A percentile compares a stretch with the other conserved stretches of the same genome.
Conservation (phyloP, 2,329 filamentous ascomycete species). For the Verticillium isaacii region DNA sequence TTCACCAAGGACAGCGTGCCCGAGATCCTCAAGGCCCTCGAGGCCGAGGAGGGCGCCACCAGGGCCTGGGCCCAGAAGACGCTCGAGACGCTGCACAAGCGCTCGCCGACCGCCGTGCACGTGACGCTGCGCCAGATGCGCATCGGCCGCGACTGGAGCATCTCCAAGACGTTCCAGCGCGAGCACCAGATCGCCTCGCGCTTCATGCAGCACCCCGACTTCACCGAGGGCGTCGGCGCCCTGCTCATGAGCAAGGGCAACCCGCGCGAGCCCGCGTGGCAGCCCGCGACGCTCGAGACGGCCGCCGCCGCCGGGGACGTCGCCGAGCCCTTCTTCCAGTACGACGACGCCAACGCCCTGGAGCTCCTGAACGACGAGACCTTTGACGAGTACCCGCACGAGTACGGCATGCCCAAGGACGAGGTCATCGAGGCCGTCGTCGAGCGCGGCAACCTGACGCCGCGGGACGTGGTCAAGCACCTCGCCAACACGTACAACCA, state of each 20-base stretch:
- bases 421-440: conserved; percentile 46
- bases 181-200: conserved; percentile 79
- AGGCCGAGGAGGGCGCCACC: conserved; percentile 46
- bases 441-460: conserved; percentile 30
- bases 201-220: conserved; percentile 92
- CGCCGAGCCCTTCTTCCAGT: conserved; percentile 63
- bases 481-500: conserved; percentile 55
- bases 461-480: conserved; percentile 56
- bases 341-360: conserved; percentile 39
- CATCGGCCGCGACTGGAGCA: conserved; percentile 69
- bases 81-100: conserved; percentile 65
- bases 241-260: conserved; percentile 64
- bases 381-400: conserved; percentile 67
- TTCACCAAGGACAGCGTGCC: conserved; percentile 64
- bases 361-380: conserved; percentile 56
- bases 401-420: conserved; percentile 72
- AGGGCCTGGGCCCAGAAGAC: conserved; percentile 76
- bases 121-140: conserved; percentile 83
- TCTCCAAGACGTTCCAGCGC: conserved; percentile 76
- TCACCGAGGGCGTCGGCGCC: conserved; percentile 84
- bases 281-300: conserved; percentile 67
- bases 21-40: conserved; percentile 66
- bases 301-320: conserved; percentile 53
- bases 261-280: conserved; percentile 60
- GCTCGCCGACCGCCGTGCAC: conserved; percentile 82